phyloP scores from a whole-genome alignment of 371 early-diverging fungal species.

The Encephalitozoon intestinalis region DNA sequence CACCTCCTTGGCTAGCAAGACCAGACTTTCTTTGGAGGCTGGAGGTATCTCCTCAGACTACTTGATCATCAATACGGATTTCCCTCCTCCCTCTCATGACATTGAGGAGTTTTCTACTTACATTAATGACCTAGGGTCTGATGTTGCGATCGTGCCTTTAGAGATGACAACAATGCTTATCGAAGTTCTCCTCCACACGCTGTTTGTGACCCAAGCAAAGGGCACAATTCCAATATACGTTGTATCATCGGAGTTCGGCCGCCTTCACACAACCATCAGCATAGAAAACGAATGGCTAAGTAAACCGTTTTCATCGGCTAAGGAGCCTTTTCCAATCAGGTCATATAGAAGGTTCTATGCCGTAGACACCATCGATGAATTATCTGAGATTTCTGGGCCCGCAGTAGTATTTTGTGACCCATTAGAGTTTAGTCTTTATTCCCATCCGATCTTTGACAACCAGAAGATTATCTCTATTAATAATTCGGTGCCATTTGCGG shows the following conservation, averaged over 20 bases:
- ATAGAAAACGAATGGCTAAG: slow-evolving; percentile 10
- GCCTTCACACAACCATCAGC: background rate
- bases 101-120: background rate
- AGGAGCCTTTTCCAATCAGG: slow-evolving; percentile 1
- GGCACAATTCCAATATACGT: background rate
- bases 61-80: background rate
- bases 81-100: background rate
- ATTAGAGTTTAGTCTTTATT: background rate
- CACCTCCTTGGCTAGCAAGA: background rate
- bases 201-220: background rate
- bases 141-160: background rate
- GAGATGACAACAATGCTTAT: slow-evolving; percentile 11
- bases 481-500: background rate
- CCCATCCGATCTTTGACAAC: background rate
- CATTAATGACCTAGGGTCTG: background rate
- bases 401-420: background rate
- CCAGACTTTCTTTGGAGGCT: background rate
- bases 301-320: background rate
- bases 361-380: background rate
- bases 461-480: slow-evolving; percentile 1
- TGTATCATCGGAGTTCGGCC: background rate
- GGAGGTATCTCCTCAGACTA: slow-evolving; percentile 7
- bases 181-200: background rate
- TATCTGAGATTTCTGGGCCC: background rate
- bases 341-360: background rate